Evolutionary conservation across 495 filamentous ascomycete species (phyloP), one percentile per base, ranked within the genome.

Genomic region (Pyrenula massariospora): DNA sequence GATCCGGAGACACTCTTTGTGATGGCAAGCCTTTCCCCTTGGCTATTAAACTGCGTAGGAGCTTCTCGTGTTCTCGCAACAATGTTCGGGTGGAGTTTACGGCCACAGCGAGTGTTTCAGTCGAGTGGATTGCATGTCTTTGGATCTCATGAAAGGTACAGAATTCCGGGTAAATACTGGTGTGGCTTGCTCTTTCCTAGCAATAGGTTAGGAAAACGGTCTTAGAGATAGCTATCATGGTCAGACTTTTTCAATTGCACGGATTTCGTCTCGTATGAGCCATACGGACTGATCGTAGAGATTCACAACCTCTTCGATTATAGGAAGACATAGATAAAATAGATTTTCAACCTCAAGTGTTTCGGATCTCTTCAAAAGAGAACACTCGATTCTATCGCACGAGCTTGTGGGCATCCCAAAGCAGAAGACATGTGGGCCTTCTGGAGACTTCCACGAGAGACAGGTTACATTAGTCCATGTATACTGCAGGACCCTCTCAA

Each of bases 41-140:
- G 11, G 11, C 42, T 19, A 11, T 19, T 19, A 19, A 11, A 48
- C 11, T 11, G 11, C 19, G 42, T 11, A 49, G 58, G 56, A 42
- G 58, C 20, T 48, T 48, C 48, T 59, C 52, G 31, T 74, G 67
- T 10, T 73, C 66, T 8, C 52, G 50, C 21, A 70, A 52, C 3
- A 77, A 69, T 53, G 58, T 63, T 12, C 66, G 50, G 31, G 76
- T 54, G 2, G 66, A 72, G 51, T 69, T 58, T 2, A 62, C 55
- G 1, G 71, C 70, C 3, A 77, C 64, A 19, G 73, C 66, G 11
- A 78, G 66, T 1, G 70, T 73, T 53, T 78, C 75, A 2, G 66
- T 68, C 21, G 70, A 65, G 57, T 80, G 73, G 23, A 74, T 71
- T 5, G 67, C 68, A 55, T 78, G 76, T 12, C 76, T 69, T n/a